Base-by-base conservation (phyloP, 1,139 yeast species). In the Geotrichum candidum region DNA sequence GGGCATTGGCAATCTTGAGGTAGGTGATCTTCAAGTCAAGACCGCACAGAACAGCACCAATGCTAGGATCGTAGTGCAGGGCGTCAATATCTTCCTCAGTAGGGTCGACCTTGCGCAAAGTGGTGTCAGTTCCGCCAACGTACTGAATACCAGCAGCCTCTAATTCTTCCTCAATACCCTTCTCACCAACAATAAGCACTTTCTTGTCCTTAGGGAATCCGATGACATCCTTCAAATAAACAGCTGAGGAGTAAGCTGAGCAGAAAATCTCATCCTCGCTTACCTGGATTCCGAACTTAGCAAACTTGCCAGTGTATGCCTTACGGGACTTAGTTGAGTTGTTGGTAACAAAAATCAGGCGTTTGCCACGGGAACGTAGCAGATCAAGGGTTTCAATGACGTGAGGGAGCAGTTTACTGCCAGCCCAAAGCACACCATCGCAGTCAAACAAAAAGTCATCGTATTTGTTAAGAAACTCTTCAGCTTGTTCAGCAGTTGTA, bases 371-470 rank as follows among this genome's bases (percentile, higher is more conserved):
- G 3, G 76, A 65, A 61, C 84, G 76, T 64, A 92, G 76, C 64
- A 82, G 72, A 10, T 81, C 80, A 51, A 92, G 72, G 1, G 95
- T 84, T 68, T 89, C 92, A 27, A 77, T 78, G 15, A 88, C 87
- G 18, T 85, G 82, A 2, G 97, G 96, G 56, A 92, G 81, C 45
- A 87, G 74, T 57, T 81, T 83, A 59, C 83, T 82, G 18, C 96
- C 97, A 51, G 87, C 78, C 98, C 98, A 92, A 59, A 92, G 78
- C 9, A 92, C 98, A 60, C 81, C 98, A 72, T 92, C 98, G 75
- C 98, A 92, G 71, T 92, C 98, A 72, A 92, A 92, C 63, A 92
- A 77, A 69, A 91, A 91, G 64, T 88, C 88, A 71, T 90, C 97
- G 72, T 86, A 88, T 56, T 79, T 74, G 64, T 79, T 81, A 15